These are phyloP conservation scores for Pichia cephalocereana DNA, from an alignment of 805 yeast genomes.

Conservation along the genomic window DNA sequence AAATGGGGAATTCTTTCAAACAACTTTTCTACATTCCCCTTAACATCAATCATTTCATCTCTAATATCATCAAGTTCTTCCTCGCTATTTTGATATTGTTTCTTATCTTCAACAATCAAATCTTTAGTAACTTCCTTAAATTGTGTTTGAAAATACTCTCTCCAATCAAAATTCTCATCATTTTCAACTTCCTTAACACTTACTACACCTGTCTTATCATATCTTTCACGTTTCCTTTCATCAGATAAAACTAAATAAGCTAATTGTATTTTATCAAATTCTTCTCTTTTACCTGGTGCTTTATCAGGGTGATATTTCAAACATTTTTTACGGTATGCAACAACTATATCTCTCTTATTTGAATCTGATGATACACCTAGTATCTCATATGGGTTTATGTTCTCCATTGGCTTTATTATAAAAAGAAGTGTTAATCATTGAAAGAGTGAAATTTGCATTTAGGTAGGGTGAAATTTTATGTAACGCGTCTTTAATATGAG, in stretches of 20 bases:
- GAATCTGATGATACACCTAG: slow-evolving; percentile 34
- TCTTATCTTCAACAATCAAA: slow-evolving; percentile 59
- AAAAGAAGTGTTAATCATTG: too few species aligned
- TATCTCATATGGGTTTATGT: slow-evolving; percentile 44
- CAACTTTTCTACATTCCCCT: slow-evolving; percentile 59
- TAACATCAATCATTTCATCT: slow-evolving; percentile 38
- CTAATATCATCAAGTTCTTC: slow-evolving; percentile 59
- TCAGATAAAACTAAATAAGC: slow-evolving; percentile 66
- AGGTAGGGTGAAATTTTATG: too few species aligned
- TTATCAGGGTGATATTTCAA: slow-evolving; percentile 68
- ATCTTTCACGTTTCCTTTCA: slow-evolving; percentile 41
- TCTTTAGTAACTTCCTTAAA: slow-evolving; percentile 46
- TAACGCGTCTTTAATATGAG: too few species aligned
- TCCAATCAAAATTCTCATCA: slow-evolving; percentile 39
- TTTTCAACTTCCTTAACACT: slow-evolving; percentile 27
- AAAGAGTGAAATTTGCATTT: too few species aligned
- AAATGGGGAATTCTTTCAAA: slow-evolving; percentile 76
- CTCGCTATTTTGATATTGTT: slow-evolving; percentile 49
- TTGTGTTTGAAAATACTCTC: slow-evolving; percentile 41
- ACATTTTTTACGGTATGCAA: slow-evolving; percentile 57
- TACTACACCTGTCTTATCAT: slow-evolving; percentile 66
- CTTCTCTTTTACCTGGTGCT: slow-evolving; percentile 25
- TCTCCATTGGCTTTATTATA: not conserved
- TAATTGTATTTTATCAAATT: slow-evolving; percentile 64
- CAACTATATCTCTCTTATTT: slow-evolving; percentile 49